These are phyloP conservation scores for Cyamopsis tetragonoloba DNA, from an alignment of 306 rosid genomes.

Conservation along the genomic window DNA sequence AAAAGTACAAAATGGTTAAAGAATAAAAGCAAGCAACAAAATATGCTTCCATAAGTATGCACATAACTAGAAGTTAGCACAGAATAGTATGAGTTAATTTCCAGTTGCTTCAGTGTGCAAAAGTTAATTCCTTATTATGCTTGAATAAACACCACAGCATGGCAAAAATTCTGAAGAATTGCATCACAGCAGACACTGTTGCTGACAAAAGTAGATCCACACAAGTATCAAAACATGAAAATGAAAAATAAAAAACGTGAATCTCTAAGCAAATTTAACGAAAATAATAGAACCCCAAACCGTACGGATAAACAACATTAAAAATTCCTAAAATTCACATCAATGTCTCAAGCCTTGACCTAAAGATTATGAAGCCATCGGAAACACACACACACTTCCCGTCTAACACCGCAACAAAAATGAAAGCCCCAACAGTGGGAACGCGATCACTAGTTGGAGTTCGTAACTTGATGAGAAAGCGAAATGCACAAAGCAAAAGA, in stretches of 20 bases:
- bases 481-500: neutral
- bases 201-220: constrained; percentile 18
- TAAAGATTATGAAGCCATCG: neutral
- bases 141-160: neutral
- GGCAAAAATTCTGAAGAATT: neutral
- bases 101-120: neutral
- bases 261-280: neutral
- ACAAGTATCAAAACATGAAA: neutral
- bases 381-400: neutral
- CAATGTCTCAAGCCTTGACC: neutral
- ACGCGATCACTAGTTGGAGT: neutral
- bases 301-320: neutral
- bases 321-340: neutral
- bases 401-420: neutral
- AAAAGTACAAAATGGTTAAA: neutral
- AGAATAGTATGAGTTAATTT: neutral
- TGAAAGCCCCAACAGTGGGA: neutral
- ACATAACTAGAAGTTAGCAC: neutral
- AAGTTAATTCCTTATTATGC: neutral
- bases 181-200: neutral
- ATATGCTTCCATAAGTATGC: neutral
- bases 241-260: neutral
- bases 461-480: constrained; percentile 14
- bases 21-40: neutral
- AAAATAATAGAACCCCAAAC: neutral